These are phyloP conservation scores for Nitzschia inconspicua DNA, from an alignment of 108 stramenopile species.

Conservation along the genomic window DNA sequence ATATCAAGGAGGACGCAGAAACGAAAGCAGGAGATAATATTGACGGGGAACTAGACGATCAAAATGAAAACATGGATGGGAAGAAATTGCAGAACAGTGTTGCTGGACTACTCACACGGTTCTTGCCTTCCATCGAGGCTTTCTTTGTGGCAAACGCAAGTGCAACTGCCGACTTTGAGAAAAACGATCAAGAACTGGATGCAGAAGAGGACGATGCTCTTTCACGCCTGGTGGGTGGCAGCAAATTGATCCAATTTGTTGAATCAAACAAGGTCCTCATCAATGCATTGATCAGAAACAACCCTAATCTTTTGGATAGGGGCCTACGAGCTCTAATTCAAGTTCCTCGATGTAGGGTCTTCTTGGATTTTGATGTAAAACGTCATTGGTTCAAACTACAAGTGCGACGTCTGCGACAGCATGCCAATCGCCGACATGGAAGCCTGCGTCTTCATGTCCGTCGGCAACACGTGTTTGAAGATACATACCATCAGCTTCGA, in stretches of 20 bases:
- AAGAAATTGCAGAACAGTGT: conserved; percentile 86
- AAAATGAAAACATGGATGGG: conserved; percentile 23
- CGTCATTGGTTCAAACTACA: conserved; percentile 85
- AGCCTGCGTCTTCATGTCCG: conserved; percentile 86
- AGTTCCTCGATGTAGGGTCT: conserved; percentile 73
- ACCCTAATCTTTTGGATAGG: conserved; percentile 84
- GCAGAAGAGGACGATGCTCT: conserved; percentile 21
- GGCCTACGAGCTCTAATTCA: conserved; percentile 83
- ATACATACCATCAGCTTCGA: conserved; percentile 92
- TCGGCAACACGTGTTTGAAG: conserved; percentile 91
- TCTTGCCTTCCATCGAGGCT: conserved; percentile 92
- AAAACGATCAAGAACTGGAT: conserved; percentile 5
- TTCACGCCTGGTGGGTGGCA: conserved; percentile 46
- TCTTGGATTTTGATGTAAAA: conserved; percentile 96
- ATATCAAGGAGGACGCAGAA: conserved; percentile 54
- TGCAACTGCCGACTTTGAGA: conserved; percentile 21
- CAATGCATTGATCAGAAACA: conserved; percentile 88
- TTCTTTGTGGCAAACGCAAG: conserved; percentile 92
- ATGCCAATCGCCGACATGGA: conserved; percentile 79
- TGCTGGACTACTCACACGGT: conserved; percentile 83
- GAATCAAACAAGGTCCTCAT: conserved; percentile 82
- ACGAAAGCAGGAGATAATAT: conserved; percentile 44
- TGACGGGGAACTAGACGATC: conserved; percentile 27
- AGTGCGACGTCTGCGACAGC: conserved; percentile 79
- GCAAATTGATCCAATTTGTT: conserved; percentile 81